Base-by-base conservation (phyloP, 305 asterid species). In the Solanum hybrid region DNA sequence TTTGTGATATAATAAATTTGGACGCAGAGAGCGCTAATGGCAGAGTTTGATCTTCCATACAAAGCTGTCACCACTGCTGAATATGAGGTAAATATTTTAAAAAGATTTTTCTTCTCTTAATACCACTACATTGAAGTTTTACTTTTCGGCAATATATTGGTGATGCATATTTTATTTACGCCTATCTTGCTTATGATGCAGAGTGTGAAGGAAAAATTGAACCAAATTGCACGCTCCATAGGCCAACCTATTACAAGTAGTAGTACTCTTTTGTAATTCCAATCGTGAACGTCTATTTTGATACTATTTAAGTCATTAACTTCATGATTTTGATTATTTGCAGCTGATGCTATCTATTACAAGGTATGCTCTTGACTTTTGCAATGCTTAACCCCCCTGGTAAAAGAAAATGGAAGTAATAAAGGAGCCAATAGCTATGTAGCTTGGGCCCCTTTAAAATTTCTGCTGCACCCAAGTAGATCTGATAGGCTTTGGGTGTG, bases 41-140 rank as follows among this genome's bases (percentile, higher is more conserved):
- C 94, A 45, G 97, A 97, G 93, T 96, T 97, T 93, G 94, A 95
- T 92, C 94, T 97, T 91, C 98, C 98, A 76, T 97, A 95, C 90
- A 96, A 94, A 94, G 93, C 94, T 82, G 92, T 97, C 91, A 95
- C 89, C 97, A 93, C 84, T 92, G 95, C 95, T 39, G 99, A 97
- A 91, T 96, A 93, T 90, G 98, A 97, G 98, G 99, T 97, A 93
- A 80, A 87, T 89, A 34, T 32, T 79, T 33, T 79, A 6, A 4
- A 2, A 7, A 31, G 5, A 2, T 22, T 79, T 79, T 34, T 10
- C 51, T 79, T 79, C 4, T 34, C 51, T 34, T 33, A 79, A 79
- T 26, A 22, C 51, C 84, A 34, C 15, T 79, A 79, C 17, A 22
- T 79, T 79, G 38, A 31, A 32, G 81, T 76, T 31, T 7, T 76